Base-by-base conservation (phyloP, 202 grass and related monocot species). In the Setaria italica region DNA sequence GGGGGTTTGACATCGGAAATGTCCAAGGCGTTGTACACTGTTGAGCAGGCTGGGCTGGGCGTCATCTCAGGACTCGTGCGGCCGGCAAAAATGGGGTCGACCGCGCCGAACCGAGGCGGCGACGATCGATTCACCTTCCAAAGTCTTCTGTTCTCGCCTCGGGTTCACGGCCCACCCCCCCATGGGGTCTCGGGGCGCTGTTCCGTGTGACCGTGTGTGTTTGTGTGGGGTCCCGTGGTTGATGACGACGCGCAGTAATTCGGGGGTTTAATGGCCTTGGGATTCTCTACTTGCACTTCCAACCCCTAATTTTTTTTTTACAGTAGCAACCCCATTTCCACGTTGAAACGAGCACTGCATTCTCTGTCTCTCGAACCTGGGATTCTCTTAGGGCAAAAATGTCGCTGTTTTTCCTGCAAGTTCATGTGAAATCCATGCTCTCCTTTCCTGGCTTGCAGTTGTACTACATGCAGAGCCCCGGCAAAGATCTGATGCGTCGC, bases 71-170 rank as follows among this genome's bases (percentile, higher is more conserved):
- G 58, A 45, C 43, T 76, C 67, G 78, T 84, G 85, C 71, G 50
- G 32, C 88, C 88, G 79, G 74, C 54, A 90, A 88, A 88, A 88
- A 84, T 58, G 82, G 85, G 77, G 80, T 74, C 70, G 74, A 62
- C 72, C 55, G 62, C 83, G 58, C 13, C 62, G 45, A 49, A 78
- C 62, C 64, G 60, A 83, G 76, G 81, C 74, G 34, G 11, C 21
- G 53, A 58, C 34, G 74, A 51, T 33, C 76, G 15, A 67, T 58
- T 13, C 37, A 3, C 48, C 12, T 87, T 82, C 84, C 87, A 17
- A 85, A 67, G 87, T 70, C 82, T 94, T 88, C 77, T 86, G 74
- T 73, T 86, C 63, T 83, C 51, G 68, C 39, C 72, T 74, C 56
- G 88, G 86, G 78, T 70, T 81, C 78, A 73, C 51, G 77, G 77